Conservation (phyloP, 1,284 basidiomycete species). For the Heterobasidion annosum region DNA sequence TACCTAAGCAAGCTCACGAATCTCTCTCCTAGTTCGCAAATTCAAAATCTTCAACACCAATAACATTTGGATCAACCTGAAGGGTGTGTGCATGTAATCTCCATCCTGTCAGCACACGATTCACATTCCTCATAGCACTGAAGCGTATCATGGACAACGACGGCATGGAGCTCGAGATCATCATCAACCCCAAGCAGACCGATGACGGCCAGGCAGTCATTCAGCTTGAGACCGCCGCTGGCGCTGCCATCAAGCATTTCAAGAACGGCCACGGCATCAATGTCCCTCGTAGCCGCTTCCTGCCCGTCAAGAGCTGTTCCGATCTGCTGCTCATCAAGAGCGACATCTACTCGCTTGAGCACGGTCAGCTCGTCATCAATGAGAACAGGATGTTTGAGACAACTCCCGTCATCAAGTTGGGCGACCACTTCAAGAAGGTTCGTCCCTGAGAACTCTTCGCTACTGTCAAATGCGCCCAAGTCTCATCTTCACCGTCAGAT, state of each 20-base stretch:
- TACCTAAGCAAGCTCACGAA: constrained; percentile 1
- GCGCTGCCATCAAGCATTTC: constrained; percentile 95
- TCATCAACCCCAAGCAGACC: constrained; percentile 85
- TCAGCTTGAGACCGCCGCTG: constrained; percentile 93
- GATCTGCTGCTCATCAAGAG: constrained; percentile 94
- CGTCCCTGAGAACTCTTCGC: background rate
- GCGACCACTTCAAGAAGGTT: constrained; percentile 59
- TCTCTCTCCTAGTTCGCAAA: constrained; percentile 45
- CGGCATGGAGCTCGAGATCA: constrained; percentile 82
- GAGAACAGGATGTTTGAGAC: constrained; percentile 86
- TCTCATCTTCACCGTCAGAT: constrained; percentile 44
- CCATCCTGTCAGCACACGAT: background rate
- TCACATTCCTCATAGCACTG: constrained; percentile 42
- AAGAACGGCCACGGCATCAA: constrained; percentile 90
- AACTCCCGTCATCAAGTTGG: constrained; percentile 96
- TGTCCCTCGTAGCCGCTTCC: constrained; percentile 94
- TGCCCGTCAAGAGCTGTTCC: constrained; percentile 91
- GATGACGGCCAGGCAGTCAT: constrained; percentile 83
- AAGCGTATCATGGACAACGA: constrained; percentile 88
- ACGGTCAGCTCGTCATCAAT: constrained; percentile 93
- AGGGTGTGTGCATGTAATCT: constrained; percentile 27
- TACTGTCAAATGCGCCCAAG: no score
- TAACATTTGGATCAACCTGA: constrained; percentile 92
- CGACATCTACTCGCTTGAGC: constrained; percentile 92
- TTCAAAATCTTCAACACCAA: constrained; percentile 95